These are phyloP conservation scores for Lanzia echinophila DNA, from an alignment of 2,329 filamentous ascomycete genomes.

Conservation along the genomic window DNA sequence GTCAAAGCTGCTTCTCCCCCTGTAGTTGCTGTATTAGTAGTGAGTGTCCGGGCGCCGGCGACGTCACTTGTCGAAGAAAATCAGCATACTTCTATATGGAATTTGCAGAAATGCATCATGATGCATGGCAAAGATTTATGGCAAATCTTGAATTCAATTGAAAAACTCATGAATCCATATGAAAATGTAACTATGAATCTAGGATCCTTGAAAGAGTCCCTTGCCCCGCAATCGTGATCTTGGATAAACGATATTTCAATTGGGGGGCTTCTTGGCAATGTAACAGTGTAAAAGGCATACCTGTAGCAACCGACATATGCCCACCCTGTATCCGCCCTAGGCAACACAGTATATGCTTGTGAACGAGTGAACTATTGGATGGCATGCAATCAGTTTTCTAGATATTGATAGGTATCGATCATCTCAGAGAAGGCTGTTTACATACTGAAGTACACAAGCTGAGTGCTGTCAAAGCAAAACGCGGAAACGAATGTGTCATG, in stretches of 20 bases:
- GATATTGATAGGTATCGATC: neutral
- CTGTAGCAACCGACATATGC: conserved; percentile 11
- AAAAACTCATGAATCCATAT: neutral
- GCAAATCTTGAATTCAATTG: neutral
- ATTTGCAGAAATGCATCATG: neutral
- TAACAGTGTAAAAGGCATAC: conserved; percentile 4
- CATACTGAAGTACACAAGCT: conserved; percentile 2
- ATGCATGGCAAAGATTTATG: neutral
- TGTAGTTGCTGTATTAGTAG: conserved; percentile 9
- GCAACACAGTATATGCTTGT: conserved; percentile 2
- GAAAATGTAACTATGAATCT: neutral
- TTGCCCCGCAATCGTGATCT: neutral
- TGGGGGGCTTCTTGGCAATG: neutral
- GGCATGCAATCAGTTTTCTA: neutral
- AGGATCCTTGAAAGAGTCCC: neutral
- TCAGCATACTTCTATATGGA: neutral
- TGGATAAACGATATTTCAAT: neutral
- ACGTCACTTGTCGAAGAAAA: conserved; percentile 2
- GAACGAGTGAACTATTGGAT: conserved; percentile 7
- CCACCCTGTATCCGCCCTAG: conserved; percentile 8
- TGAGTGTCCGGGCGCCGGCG: conserved; percentile 5
- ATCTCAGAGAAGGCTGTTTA: neutral
- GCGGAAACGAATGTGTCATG: conserved; percentile 3
- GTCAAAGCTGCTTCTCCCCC: conserved; percentile 17
- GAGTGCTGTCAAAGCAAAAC: neutral